Base-by-base conservation (phyloP, 176 grass and related monocot genomes). In the Cenchrus americanus region DNA sequence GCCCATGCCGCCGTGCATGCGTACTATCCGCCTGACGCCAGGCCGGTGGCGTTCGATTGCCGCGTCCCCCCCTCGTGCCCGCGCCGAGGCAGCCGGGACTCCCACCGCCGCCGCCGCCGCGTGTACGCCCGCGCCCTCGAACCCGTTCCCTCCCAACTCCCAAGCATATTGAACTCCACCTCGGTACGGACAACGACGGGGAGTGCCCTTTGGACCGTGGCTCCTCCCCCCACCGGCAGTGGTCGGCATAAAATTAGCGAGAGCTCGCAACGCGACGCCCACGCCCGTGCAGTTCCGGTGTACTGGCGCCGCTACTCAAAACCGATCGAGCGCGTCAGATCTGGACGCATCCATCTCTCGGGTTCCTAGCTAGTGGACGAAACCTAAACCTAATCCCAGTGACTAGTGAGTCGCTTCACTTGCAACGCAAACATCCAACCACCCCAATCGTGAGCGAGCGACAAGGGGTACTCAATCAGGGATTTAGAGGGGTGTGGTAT, bases 21-120 rank as follows among this genome's bases (percentile, higher is more conserved):
- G 50, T 47, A n/a, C n/a, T n/a, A 67, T 68, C 71, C 18, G 50
- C 14, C 50, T 3, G 78, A 71, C 82, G 32, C 49, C 24, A 21
- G 15, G 19, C 11, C 14, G 81, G n/a, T 66, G 75, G 69, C 76
- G 47, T 78, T 80, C 75, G 79, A 86, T 86, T 53, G 66, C 78
- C 78, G 65, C 71, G 49, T 62, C 66, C 24, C 19, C 19, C 9
- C 10, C 60, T 72, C 60, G 51, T 18, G 51, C 41, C 50, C 83
- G 26, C 54, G 70, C 70, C 65, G 5, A 44, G 5, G 15, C 41
- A 30, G 43, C 49, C 24, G 42, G 19, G 61, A 19, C 34, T 63
- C 69, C 23, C 7, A 14, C 27, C 8, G 6, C 2, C 24, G 3
- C 37, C 58, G 8, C 34, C 40, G 22, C 75, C 51, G 57, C 76